Evolutionary conservation across 768 basidiomycete genomes (phyloP).

Genomic region (Russula ochroleuca): DNA sequence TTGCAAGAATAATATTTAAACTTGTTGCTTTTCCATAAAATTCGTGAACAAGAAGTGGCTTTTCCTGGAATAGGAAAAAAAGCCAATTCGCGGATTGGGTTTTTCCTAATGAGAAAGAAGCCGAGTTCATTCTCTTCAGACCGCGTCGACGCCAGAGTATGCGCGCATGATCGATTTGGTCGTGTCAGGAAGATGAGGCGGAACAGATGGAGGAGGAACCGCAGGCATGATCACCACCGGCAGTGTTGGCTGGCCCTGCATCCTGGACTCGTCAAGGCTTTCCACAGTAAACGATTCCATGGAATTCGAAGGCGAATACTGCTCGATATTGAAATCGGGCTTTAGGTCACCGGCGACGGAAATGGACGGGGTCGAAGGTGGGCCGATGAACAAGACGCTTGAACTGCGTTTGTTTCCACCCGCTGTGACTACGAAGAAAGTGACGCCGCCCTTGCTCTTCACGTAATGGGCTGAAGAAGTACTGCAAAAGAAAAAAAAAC

Average conservation of each 20-base stretch:
- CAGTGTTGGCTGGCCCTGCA: background rate
- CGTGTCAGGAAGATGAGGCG: background rate
- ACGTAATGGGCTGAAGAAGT: constrained; percentile 5
- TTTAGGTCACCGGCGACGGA: background rate
- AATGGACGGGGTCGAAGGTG: background rate
- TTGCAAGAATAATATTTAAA: too few species aligned
- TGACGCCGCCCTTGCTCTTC: background rate
- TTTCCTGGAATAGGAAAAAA: background rate
- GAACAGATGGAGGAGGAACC: background rate
- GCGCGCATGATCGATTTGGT: background rate
- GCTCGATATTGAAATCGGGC: constrained; percentile 3
- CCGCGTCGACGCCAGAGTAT: background rate
- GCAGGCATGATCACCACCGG: background rate
- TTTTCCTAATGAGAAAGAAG: background rate
- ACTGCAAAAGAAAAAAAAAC: background rate
- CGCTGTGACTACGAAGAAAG: background rate
- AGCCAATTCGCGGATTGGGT: too few species aligned
- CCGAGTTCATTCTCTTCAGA: too few species aligned
- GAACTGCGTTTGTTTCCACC: background rate
- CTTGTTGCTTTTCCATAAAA: too few species aligned
- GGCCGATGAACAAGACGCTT: background rate
- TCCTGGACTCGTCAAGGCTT: background rate
- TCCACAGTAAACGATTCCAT: constrained; percentile 5
- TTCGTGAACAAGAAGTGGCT: too few species aligned
- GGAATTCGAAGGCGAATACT: background rate